Conservation (phyloP, 2,329 filamentous ascomycete species). For the Exophiala dermatitidis region DNA sequence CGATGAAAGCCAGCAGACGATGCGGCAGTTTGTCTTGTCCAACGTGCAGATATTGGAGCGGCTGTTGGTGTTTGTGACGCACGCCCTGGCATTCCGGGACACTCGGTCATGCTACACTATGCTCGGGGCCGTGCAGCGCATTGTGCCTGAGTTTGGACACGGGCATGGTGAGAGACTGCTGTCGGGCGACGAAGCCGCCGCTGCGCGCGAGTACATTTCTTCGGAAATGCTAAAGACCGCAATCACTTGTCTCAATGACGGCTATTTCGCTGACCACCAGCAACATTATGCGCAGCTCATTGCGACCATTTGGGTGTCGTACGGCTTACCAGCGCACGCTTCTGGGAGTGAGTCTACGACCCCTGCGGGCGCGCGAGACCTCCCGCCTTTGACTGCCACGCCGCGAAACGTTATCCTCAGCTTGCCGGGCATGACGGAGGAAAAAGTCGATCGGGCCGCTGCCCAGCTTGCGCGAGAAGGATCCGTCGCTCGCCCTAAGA, state of each 20-base stretch:
- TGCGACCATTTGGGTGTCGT: constrained; percentile 72
- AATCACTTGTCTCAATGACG: constrained; percentile 83
- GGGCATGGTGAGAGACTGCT: constrained; percentile 18
- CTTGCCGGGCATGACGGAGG: constrained; percentile 66
- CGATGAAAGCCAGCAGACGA: constrained; percentile 35
- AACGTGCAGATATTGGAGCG: constrained; percentile 75
- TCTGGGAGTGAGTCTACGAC: constrained; percentile 15
- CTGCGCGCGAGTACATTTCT: constrained; percentile 82
- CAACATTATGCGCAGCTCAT: constrained; percentile 86
- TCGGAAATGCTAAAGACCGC: constrained; percentile 82
- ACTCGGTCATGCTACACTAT: constrained; percentile 80
- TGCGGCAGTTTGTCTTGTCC: constrained; percentile 76
- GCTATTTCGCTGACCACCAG: constrained; percentile 94
- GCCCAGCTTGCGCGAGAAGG: constrained; percentile 52
- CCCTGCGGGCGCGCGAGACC: constrained; percentile 17
- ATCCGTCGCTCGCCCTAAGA: constrained; percentile 53
- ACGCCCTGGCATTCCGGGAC: constrained; percentile 83
- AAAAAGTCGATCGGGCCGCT: constrained; percentile 60
- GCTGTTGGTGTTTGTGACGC: constrained; percentile 82
- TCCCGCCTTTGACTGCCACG: constrained; percentile 53
- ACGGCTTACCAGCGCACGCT: constrained; percentile 42
- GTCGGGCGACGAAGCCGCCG: constrained; percentile 49
- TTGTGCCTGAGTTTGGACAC: constrained; percentile 66
- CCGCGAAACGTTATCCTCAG: constrained; percentile 69
- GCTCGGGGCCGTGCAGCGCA: constrained; percentile 74